Evolutionary conservation across 805 yeast genomes (phyloP).

Genomic region (Jamesozyma hellenica): DNA sequence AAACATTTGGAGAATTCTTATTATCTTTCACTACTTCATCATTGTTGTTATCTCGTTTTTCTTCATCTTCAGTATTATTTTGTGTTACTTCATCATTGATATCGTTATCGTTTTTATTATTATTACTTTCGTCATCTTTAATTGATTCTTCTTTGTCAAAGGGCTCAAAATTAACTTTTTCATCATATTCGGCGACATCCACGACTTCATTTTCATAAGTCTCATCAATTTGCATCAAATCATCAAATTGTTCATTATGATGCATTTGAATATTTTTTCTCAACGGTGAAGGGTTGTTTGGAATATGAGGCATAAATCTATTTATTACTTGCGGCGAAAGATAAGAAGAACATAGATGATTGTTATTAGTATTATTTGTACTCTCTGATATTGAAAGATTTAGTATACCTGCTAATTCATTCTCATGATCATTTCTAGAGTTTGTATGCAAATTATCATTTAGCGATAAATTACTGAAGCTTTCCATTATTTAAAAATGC

Average conservation of each 20-base stretch:
- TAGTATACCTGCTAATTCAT: constrained; percentile 1
- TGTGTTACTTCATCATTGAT: constrained; percentile 6
- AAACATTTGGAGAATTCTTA: neutral
- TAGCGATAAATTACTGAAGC: constrained; percentile 4
- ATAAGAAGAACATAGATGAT: neutral
- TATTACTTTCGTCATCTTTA: neutral
- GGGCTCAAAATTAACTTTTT: neutral
- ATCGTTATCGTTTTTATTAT: neutral
- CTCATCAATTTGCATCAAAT: constrained; percentile 16
- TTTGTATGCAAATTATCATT: constrained; percentile 1
- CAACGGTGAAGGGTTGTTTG: constrained; percentile 13
- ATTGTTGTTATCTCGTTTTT: neutral
- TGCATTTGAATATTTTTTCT: constrained; percentile 7
- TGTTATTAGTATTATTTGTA: constrained; percentile 4
- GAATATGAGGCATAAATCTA: constrained; percentile 11
- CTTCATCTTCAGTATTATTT: constrained; percentile 1
- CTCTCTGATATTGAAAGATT: constrained; percentile 1
- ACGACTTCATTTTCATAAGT: neutral
- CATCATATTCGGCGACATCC: neutral
- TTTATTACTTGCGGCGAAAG: constrained; percentile 12
- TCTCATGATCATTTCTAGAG: neutral
- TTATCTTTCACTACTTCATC: neutral
- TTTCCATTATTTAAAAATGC: constrained; percentile 1
- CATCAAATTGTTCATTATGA: constrained; percentile 5
- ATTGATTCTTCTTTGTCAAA: neutral